phyloP scores from a whole-genome alignment of 2,329 filamentous ascomycete species.

The Scortechinia acanthostroma region DNA sequence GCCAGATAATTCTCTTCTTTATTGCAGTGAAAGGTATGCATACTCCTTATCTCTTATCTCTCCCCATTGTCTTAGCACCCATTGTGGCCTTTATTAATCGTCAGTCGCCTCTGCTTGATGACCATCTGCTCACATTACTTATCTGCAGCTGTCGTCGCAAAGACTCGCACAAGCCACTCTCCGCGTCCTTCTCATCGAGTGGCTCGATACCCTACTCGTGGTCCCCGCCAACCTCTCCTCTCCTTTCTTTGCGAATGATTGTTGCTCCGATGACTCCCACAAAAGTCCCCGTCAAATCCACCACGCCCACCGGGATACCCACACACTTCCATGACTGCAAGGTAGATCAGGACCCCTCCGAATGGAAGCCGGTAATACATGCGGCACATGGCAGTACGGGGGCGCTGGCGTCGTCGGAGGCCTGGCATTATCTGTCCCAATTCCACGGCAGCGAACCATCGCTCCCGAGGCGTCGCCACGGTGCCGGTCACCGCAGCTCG shows the following conservation, averaged over 20 bases:
- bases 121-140: constrained; percentile 3
- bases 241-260: constrained; percentile 16
- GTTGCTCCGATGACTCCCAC: constrained; percentile 24
- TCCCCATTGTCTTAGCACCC: constrained; percentile 4
- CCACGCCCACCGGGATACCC: constrained; percentile 24
- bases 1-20: constrained; percentile 50
- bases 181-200: constrained; percentile 21
- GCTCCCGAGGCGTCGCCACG: constrained; percentile 5
- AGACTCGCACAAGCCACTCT: constrained; percentile 32
- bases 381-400: constrained; percentile 7
- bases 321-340: constrained; percentile 21
- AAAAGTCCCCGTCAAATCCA: constrained; percentile 10
- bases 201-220: constrained; percentile 12
- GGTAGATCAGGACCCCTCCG: constrained; percentile 35
- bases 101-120: too few species aligned
- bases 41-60: constrained; percentile 3
- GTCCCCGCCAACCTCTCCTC: constrained; percentile 19
- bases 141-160: constrained; percentile 35
- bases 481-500: neutral
- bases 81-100: too few species aligned
- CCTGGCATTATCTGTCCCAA: constrained; percentile 30
- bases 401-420: constrained; percentile 22
- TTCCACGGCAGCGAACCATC: constrained; percentile 21
- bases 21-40: constrained; percentile 57
- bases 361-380: constrained; percentile 36